Evolutionary conservation across 305 asterid genomes (phyloP), one percentile per base, ranked within the genome.

Genomic region (Stenogyne calaminthoides): DNA sequence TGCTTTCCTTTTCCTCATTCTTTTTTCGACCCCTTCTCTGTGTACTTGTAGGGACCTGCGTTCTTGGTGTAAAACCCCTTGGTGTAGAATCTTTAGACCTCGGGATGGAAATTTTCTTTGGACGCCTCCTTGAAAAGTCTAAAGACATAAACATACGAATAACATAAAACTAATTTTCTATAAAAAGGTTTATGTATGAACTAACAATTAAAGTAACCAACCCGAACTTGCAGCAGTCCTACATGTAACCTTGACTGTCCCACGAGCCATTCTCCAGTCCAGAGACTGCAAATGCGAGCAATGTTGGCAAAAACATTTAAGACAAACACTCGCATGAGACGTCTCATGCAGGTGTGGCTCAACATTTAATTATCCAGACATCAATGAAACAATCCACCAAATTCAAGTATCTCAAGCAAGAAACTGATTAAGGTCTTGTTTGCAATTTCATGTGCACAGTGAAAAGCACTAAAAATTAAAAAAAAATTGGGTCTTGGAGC

Each of bases 61-160:
- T 80, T 81, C 83, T 84, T 5, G 91, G 89, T 82, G 16, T 64
- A 85, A 90, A 91, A 67, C 96, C 97, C 84, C 83, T 87, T 1
- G 90, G 90, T 10, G 81, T 52, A 77, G 96, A 84, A 64, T 80
- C 89, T 55, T 82, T 80, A 66, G 90, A 74, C 76, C 77, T 81
- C 5, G 97, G 85, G 7, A 80, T 76, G 39, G 92, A 83, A 61
- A 44, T 54, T 78, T 84, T 91, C 76, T 85, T 84, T 51, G 15
- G 91, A 68, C 88, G 82, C 82, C 86, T 89, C 83, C 85, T 87
- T 55, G 97, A 88, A 82, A 92, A 86, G 66, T 86, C 98, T 95
- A 74, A 83, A 84, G 59, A 73, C 80, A 72, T 27, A 70, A 73
- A 76, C 55, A 74, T 65, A 63, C 49, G 16, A 59, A 75, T 47